phyloP scores from a whole-genome alignment of 2,329 filamentous ascomycete species.

The Colletotrichum tanaceti region DNA sequence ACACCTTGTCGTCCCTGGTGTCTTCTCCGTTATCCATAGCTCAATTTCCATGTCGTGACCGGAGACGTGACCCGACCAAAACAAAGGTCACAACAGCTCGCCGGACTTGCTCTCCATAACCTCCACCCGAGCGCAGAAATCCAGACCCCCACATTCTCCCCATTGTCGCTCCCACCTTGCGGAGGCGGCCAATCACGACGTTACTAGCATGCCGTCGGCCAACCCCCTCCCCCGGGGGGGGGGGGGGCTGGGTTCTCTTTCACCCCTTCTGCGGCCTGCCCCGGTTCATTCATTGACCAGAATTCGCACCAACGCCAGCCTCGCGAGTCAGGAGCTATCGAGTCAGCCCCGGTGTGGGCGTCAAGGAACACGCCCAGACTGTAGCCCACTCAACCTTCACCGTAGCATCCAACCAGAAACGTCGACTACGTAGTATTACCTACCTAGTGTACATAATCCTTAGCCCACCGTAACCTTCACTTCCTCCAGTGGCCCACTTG shows the following conservation, averaged over 20 bases:
- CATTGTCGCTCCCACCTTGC: conserved; percentile 26
- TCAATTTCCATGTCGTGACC: conserved; percentile 9
- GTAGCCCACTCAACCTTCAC: conserved; percentile 15
- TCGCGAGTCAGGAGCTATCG: conserved; percentile 37
- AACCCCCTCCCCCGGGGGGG: not conserved
- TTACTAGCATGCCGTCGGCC: conserved; percentile 24
- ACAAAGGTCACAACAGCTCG: conserved; percentile 1
- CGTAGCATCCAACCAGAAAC: conserved; percentile 36
- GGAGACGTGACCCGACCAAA: conserved; percentile 9
- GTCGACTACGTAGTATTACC: no score
- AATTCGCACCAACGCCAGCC: conserved; percentile 25
- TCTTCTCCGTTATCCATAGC: conserved; percentile 22
- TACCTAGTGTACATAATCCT: conserved; percentile 34
- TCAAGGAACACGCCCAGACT: conserved; percentile 32
- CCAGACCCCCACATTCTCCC: conserved; percentile 18
- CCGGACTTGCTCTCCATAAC: conserved; percentile 19
- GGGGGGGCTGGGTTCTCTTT: conserved; percentile 15
- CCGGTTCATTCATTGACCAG: conserved; percentile 17
- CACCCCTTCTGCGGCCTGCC: not conserved
- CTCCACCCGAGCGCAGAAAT: conserved; percentile 23
- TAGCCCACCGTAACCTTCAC: conserved; percentile 36
- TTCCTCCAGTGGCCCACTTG: conserved; percentile 15
- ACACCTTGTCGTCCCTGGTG: conserved; percentile 28
- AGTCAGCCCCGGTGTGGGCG: conserved; percentile 38
- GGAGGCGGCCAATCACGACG: conserved; percentile 31